phyloP scores from a whole-genome alignment of 2,329 filamentous ascomycete species.

The Calonectria leucothoes region DNA sequence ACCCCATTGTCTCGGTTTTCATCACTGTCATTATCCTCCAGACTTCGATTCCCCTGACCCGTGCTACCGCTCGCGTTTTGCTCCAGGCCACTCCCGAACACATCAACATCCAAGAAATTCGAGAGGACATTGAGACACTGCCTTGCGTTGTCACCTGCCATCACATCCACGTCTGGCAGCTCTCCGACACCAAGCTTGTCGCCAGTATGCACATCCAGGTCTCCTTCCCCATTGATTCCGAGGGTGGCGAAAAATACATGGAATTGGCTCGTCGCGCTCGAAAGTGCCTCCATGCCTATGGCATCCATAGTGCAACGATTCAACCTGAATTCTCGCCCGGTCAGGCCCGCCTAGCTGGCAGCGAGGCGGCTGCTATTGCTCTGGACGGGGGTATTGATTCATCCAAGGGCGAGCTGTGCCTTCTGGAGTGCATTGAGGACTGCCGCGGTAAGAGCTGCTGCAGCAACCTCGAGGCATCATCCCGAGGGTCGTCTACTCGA shows the following conservation, averaged over 20 bases:
- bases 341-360: conserved; percentile 54
- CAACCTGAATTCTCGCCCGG: conserved; percentile 87
- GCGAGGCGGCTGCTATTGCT: conserved; percentile 48
- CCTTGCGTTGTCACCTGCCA: conserved; percentile 91
- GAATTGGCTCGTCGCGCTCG: conserved; percentile 84
- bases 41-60: conserved; percentile 82
- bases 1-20: conserved; percentile 91
- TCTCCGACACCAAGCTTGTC: conserved; percentile 93
- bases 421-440: conserved; percentile 61
- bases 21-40: conserved; percentile 85
- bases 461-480: conserved; percentile 45
- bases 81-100: conserved; percentile 94
- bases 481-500: conserved; percentile 49
- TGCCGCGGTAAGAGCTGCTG: conserved; percentile 48
- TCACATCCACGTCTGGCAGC: conserved; percentile 97
- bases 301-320: conserved; percentile 97
- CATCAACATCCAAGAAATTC: conserved; percentile 89
- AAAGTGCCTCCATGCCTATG: conserved; percentile 91
- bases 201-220: conserved; percentile 95
- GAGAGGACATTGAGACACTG: conserved; percentile 87
- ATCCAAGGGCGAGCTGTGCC: conserved; percentile 52
- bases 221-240: conserved; percentile 86
- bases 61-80: conserved; percentile 86
- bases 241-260: conserved; percentile 88
- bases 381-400: conserved; percentile 49